A percentile compares a stretch with the other conserved stretches of the same genome.
Conservation (phyloP, 306 rosid species). For the Dalbergia cultrata region DNA sequence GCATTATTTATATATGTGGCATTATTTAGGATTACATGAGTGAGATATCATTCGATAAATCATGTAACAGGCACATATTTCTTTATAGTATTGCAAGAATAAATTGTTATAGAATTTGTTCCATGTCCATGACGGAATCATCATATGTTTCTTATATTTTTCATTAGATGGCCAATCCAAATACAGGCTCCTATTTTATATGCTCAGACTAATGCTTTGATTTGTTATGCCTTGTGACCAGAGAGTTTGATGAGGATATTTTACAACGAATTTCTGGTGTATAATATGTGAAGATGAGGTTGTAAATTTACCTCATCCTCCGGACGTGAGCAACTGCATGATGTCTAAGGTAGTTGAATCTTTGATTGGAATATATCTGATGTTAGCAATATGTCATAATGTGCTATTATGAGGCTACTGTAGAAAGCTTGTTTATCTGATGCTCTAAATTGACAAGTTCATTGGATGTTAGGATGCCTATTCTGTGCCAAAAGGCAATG, state of each 20-base stretch:
- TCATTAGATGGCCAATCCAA: conserved; percentile 74
- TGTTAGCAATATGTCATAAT: conserved; percentile 20
- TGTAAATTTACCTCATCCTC: conserved; percentile 80
- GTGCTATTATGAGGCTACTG: conserved; percentile 21
- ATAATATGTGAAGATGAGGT: conserved; percentile 88
- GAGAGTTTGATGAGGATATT: conserved; percentile 88
- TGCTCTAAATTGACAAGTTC: conserved; percentile 40
- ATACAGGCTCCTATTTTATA: background rate
- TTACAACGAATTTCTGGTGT: conserved; percentile 72
- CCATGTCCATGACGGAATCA: too few species aligned
- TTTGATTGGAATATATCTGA: conserved; percentile 29
- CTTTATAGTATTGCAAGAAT: too few species aligned
- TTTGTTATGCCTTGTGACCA: conserved; percentile 51
- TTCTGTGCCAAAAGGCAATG: conserved; percentile 61
- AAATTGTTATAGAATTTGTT: too few species aligned
- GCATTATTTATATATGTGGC: too few species aligned
- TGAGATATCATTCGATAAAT: too few species aligned
- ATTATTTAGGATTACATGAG: conserved; percentile 53
- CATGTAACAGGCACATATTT: conserved; percentile 55
- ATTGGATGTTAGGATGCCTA: conserved; percentile 63
- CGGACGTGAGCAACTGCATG: conserved; percentile 91
- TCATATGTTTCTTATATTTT: background rate
- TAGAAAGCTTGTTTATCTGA: background rate
- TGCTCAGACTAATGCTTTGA: conserved; percentile 9
- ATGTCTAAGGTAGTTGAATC: conserved; percentile 79